Percentiles rank a stretch among this genome's conserved stretches.
Conservation (phyloP, 73 alveolate species). For the Tetrahymena borealis region DNA sequence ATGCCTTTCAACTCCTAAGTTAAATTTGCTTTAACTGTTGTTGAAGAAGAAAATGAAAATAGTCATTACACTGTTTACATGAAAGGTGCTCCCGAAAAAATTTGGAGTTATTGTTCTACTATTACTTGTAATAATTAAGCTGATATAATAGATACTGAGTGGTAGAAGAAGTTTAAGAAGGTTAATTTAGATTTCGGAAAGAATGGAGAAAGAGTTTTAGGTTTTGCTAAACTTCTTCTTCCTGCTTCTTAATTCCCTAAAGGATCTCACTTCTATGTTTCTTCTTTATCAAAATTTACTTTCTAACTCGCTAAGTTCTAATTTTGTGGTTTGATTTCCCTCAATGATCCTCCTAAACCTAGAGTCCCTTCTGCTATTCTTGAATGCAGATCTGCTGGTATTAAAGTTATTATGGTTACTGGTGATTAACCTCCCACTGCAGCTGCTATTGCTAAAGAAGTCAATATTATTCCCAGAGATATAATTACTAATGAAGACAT, state of each 20-base stretch:
- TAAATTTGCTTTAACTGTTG: conserved; percentile 24
- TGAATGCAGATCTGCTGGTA: conserved; percentile 86
- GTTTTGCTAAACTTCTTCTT: conserved; percentile 48
- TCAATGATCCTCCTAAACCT: conserved; percentile 96
- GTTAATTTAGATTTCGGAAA: conserved; percentile 59
- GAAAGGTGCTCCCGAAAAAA: conserved; percentile 95
- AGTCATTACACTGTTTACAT: conserved; percentile 51
- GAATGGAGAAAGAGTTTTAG: conserved; percentile 77
- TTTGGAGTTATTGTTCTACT: conserved; percentile 42
- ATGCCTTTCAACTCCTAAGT: conserved; percentile 34
- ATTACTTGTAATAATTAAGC: conserved; percentile 1
- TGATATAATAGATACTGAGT: conserved; percentile 19
- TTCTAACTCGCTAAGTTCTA: conserved; percentile 63
- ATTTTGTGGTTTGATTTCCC: conserved; percentile 84
- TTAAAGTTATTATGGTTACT: conserved; percentile 95
- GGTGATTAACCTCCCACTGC: conserved; percentile 94
- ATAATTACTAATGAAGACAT: conserved; percentile 51
- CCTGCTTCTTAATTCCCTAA: conserved; percentile 41
- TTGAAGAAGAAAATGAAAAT: conserved; percentile 31
- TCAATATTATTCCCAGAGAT: conserved; percentile 54
- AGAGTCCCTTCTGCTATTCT: conserved; percentile 67
- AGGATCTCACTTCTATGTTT: conserved; percentile 26
- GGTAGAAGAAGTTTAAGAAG: conserved; percentile 20
- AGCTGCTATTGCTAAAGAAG: conserved; percentile 79
- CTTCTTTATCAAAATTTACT: conserved; percentile 49